Evolutionary conservation across 192 early-diverging fungal genomes (phyloP).

Genomic region (Backusella macrospora): DNA sequence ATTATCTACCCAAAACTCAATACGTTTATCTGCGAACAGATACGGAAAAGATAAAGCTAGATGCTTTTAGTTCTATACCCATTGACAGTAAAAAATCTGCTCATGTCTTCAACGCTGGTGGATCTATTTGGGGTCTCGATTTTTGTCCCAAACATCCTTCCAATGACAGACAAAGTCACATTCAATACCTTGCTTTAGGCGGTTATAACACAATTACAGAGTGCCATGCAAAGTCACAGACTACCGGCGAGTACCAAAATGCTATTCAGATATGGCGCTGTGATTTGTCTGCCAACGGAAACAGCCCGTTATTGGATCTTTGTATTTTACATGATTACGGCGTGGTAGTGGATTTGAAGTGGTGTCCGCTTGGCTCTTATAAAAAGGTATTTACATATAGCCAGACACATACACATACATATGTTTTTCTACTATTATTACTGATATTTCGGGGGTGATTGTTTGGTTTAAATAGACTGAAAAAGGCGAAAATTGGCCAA

Average conservation of each 20-base stretch:
- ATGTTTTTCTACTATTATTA: not conserved
- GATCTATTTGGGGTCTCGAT: constrained; percentile 41
- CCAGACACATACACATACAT: not conserved
- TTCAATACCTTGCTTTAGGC: constrained; percentile 42
- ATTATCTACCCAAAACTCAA: not conserved
- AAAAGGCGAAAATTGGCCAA: not conserved
- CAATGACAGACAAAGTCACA: not conserved
- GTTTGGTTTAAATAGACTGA: not conserved
- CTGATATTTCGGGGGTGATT: not conserved
- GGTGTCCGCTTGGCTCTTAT: constrained; percentile 45
- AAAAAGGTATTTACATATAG: constrained; percentile 25
- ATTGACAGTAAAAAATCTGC: constrained; percentile 11
- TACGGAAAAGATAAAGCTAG: not conserved
- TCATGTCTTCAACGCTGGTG: constrained; percentile 40
- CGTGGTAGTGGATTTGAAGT: constrained; percentile 34
- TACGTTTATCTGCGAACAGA: not conserved
- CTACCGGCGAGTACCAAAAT: constrained; percentile 20
- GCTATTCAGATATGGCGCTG: constrained; percentile 43
- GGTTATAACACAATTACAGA: constrained; percentile 37
- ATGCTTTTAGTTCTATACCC: not conserved
- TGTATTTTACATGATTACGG: constrained; percentile 46
- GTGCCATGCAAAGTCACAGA: constrained; percentile 26
- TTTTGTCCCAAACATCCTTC: constrained; percentile 32
- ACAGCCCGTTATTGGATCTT: constrained; percentile 32
- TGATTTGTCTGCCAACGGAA: constrained; percentile 2